Conservation (phyloP, 495 filamentous ascomycete genomes). For the Aspergillus haitiensis region DNA sequence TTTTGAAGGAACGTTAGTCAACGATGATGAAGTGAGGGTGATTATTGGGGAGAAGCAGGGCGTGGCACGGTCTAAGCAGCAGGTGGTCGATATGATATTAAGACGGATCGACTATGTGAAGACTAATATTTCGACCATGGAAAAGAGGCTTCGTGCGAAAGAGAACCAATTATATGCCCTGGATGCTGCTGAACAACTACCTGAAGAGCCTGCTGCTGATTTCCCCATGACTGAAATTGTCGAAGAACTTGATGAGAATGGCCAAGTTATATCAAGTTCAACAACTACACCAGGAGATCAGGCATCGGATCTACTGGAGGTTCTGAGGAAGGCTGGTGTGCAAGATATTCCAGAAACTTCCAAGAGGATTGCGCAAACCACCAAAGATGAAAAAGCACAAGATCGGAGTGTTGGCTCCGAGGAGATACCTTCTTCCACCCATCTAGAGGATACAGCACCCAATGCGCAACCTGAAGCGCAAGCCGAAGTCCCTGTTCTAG, state of each 20-base stretch:
- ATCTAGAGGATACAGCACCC: background rate
- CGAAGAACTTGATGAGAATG: conserved; percentile 91
- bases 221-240: conserved; percentile 81
- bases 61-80: conserved; percentile 49
- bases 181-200: conserved; percentile 30
- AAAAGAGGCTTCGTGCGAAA: conserved; percentile 64
- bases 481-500: conserved; percentile 32
- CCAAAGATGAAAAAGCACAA: conserved; percentile 4
- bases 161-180: conserved; percentile 66
- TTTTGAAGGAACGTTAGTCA: conserved; percentile 55
- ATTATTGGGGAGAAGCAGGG: conserved; percentile 39
- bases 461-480: conserved; percentile 28
- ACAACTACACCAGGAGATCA: conserved; percentile 60
- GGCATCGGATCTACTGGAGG: conserved; percentile 62
- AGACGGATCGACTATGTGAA: conserved; percentile 85
- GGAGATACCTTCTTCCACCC: background rate
- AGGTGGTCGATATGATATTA: conserved; percentile 67
- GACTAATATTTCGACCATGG: conserved; percentile 66
- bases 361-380: conserved; percentile 12
- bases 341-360: conserved; percentile 45
- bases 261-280: conserved; percentile 70
- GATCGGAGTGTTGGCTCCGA: background rate
- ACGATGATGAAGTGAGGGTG: conserved; percentile 52
- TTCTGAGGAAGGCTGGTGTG: conserved; percentile 69
- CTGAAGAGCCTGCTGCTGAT: conserved; percentile 33